Base-by-base conservation (phyloP, 208 protist species). In the Novymonas esmeraldas region DNA sequence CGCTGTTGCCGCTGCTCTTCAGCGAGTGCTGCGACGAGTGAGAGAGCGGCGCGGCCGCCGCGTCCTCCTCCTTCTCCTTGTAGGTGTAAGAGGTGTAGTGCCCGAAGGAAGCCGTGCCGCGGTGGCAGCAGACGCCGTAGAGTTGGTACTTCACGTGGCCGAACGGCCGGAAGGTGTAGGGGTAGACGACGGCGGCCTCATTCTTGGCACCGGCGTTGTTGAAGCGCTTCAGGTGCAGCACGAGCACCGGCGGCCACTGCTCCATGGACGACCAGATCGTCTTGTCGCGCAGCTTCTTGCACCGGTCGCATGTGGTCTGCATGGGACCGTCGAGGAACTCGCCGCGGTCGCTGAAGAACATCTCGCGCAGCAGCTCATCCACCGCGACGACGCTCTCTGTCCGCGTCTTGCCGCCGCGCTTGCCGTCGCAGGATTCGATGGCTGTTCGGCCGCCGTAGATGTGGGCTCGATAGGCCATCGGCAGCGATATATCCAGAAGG, bases 141-240 rank as follows among this genome's bases (percentile, higher is more conserved):
- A 96, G 64, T 18, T 73, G 65, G 64, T 96, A 96, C 36, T 69
- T 70, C 50, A 83, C 49, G 26, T 70, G 50, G 3, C 65, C 62
- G 26, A 64, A 51, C 2, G 80, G 63, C 41, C 59, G 74, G 46
- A 93, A 88, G 1, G 68, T 80, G 41, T 81, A 73, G 6, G 85
- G 87, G 52, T 83, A 94, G 29, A 84, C 58, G 0, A 96, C 80
- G 3, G 65, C 63, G 4, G 74, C 60, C 28, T 56, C 64, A 48
- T 90, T 84, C 74, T 96, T 96, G 16, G 56, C 63, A 7, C 87
- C 85, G 1, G 61, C 61, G 29, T 76, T 64, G 69, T 81, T 73
- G 69, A 96, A 96, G 29, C 90, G 85, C 49, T 96, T 96, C 9
- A 96, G 66, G 70, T 96, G 85, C 5, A 96, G 57, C 26, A 92